Evolutionary conservation across 108 stramenopile species (phyloP).

Genomic region (Cyclotella baltica): DNA sequence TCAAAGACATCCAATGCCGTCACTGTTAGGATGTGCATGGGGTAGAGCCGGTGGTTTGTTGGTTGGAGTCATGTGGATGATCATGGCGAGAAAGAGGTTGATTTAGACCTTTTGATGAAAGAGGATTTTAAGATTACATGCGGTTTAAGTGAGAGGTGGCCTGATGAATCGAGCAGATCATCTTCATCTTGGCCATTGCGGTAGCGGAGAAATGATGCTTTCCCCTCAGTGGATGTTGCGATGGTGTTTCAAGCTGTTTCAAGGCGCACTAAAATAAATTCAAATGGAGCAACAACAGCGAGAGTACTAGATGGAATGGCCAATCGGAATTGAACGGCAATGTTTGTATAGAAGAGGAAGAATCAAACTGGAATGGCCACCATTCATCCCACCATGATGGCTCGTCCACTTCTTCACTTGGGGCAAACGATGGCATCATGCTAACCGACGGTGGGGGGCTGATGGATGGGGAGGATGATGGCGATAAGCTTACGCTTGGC

Average conservation of each 20-base stretch:
- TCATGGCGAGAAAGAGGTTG: neutral
- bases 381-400: conserved; percentile 1
- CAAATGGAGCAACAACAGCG: neutral
- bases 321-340: neutral
- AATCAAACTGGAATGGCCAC: neutral
- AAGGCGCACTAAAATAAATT: neutral
- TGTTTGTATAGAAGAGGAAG: neutral
- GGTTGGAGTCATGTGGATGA: conserved; percentile 20
- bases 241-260: too few species aligned
- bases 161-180: too few species aligned
- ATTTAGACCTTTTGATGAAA: neutral
- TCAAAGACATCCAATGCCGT: conserved; percentile 77
- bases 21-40: conserved; percentile 62
- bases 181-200: too few species aligned
- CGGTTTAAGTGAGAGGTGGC: too few species aligned
- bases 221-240: too few species aligned
- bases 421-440: neutral
- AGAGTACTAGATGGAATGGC: neutral
- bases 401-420: neutral
- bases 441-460: neutral
- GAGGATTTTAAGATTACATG: too few species aligned
- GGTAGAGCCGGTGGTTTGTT: conserved; percentile 45
- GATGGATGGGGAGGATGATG: neutral
- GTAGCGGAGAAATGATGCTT: too few species aligned
- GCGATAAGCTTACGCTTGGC: neutral